Evolutionary conservation across 75 land plant species (phyloP).

Genomic region (Isoetes taiwanensis): DNA sequence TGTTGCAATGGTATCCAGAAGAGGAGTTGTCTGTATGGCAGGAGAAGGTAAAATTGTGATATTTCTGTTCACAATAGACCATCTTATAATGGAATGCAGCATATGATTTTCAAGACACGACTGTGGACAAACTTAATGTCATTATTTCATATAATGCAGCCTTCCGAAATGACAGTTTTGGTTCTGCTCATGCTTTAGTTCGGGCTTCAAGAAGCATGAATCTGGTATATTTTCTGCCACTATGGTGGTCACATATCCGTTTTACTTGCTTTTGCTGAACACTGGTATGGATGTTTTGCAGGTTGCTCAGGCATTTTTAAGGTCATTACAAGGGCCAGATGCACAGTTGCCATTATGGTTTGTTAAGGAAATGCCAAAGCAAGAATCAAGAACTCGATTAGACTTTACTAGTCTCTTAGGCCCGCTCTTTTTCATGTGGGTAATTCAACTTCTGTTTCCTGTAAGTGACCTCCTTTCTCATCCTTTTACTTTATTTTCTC

Average conservation of each 20-base stretch:
- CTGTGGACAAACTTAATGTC: conserved; percentile 43
- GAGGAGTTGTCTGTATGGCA: no score
- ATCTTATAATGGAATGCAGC: no score
- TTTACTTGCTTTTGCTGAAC: not conserved
- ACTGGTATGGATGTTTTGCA: no score
- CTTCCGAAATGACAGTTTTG: conserved; percentile 24
- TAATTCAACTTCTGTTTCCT: conserved; percentile 66
- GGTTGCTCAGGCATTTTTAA: conserved; percentile 77
- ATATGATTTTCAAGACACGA: conserved; percentile 67
- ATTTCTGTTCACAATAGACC: no score
- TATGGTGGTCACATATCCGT: not conserved
- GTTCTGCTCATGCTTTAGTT: conserved; percentile 20
- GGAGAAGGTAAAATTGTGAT: no score
- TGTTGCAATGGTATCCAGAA: no score
- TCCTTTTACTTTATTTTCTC: not conserved
- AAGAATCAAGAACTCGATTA: conserved; percentile 32
- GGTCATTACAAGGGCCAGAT: conserved; percentile 32
- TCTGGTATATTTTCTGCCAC: no score
- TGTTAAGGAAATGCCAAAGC: conserved; percentile 85
- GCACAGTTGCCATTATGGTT: conserved; percentile 45
- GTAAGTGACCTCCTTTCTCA: conserved; percentile 33
- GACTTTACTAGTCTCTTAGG: conserved; percentile 84
- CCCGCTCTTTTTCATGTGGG: conserved; percentile 83
- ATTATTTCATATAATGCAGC: conserved; percentile 67
- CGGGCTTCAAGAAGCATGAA: conserved; percentile 79